Evolutionary conservation across 768 basidiomycete species (phyloP), one percentile per base, ranked within the genome.

Genomic region (Termitomyces sp.): DNA sequence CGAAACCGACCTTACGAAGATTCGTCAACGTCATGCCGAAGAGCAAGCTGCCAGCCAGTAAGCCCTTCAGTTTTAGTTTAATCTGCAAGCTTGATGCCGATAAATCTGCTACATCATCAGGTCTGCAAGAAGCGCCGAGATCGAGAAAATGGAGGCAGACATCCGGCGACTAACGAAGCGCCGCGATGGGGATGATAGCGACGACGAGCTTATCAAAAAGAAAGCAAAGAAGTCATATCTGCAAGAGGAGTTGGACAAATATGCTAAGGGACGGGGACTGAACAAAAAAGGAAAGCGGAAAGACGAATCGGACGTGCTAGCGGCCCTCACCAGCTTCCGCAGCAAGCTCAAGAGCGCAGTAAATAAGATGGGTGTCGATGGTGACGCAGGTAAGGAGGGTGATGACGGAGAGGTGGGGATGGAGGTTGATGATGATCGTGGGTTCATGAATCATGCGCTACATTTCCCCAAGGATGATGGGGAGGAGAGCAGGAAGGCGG

Each of bases 121-220:
- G 53, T 77, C 78, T 35, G 71, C 80, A 11, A 88, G 90, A 22
- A 82, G 87, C 66, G 76, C 83, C 7, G 86, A 94, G 68, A 91
- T 97, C 52, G 87, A 86, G 63, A 87, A 82, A 64, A 91, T 98
- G 86, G 92, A 98, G 70, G 85, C 84, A 7, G 90, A 93, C 46
- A 89, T 98, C 55, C 87, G 91, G 26, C 87, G 83, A 60, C 82
- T 96, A 7, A 77, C 83, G 30, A 84, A 85, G 60, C 79, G 78
- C 44, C 81, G 80, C 9, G 80, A 77, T 28, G 82, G 77, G 1
- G 75, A 76, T 14, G 79, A 78, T 26, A 85, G 81, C 44, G 88
- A 88, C 63, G 88, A 88, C 33, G 88, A 92, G 45, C 78, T 70
- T 16, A 68, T 80, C 18, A 79, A 67, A 60, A 83, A 76, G 63